Evolutionary conservation across 768 basidiomycete genomes (phyloP).

Genomic region (Mrakia gelida): DNA sequence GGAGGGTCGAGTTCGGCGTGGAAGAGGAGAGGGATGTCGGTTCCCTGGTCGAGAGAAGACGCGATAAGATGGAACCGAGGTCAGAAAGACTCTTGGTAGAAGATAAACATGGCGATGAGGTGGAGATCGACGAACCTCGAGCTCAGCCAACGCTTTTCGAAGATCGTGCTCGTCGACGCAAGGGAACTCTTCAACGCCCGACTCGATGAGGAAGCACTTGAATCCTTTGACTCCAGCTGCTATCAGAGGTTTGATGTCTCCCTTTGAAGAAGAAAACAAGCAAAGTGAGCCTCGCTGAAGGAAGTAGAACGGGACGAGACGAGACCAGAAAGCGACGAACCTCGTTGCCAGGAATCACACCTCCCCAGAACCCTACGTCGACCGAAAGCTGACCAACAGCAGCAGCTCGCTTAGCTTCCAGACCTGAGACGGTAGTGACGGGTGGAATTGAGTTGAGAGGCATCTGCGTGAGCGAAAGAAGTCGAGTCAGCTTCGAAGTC

Average conservation of each 20-base stretch:
- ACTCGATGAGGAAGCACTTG: constrained; percentile 94
- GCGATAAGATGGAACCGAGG: background rate
- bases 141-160: constrained; percentile 61
- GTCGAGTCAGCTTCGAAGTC: background rate
- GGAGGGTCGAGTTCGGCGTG: constrained; percentile 71
- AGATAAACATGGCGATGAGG: background rate
- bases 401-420: constrained; percentile 53
- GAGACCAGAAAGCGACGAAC: constrained; percentile 44
- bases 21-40: constrained; percentile 71
- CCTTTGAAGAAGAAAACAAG: constrained; percentile 46
- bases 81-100: background rate
- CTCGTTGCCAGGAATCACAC: constrained; percentile 87
- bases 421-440: constrained; percentile 75
- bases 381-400: constrained; percentile 48
- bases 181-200: constrained; percentile 96
- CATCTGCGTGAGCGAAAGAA: constrained; percentile 51
- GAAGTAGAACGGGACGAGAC: background rate
- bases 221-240: constrained; percentile 84
- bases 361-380: constrained; percentile 92
- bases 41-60: constrained; percentile 50
- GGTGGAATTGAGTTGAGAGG: constrained; percentile 96
- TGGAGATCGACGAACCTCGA: constrained; percentile 55
- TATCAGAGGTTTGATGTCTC: constrained; percentile 69
- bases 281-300: background rate
- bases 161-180: constrained; percentile 71